Base-by-base conservation (phyloP, 257 asterid genomes). In the Scutellaria baicalensis region DNA sequence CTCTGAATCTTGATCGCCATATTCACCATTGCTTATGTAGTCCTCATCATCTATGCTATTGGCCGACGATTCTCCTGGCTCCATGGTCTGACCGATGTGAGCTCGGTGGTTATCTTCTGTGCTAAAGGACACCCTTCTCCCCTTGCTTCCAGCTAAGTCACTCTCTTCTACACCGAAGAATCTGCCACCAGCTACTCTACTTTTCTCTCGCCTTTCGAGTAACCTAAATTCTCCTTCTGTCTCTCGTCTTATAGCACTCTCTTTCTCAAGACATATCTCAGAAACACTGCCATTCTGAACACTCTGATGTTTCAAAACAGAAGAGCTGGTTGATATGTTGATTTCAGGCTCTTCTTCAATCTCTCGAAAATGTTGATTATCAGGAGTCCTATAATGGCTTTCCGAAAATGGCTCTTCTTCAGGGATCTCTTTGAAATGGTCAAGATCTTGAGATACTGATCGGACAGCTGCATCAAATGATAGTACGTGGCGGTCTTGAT, bases 151-250 rank as follows among this genome's bases (percentile, higher is more conserved):
- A 14, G 85, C 68, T 49, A 77, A 89, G 48, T 88, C 96, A 43
- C 61, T 78, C 82, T 88, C 98, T 55, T 92, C 98, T 52, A 87
- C 83, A 35, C 96, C 89, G 17, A 89, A 85, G 70, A 91, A 82
- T 73, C 95, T 84, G 59, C 95, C 86, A 35, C 93, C 92, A 9
- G 86, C 84, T 59, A 69, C 70, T 78, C 88, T 81, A 68, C 81
- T 86, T 66, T 84, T 88, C 68, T 92, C 96, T 51, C 98, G 88
- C 85, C 96, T 86, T 71, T 87, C 97, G 59, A 90, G 79, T 61
- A 92, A 73, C 70, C 97, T 80, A 73, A 90, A 92, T 16, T 87
- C 98, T 8, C 98, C 97, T 77, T 86, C 98, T 5, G 96, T 92
- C 72, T 92, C 97, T 75, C 97, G 72, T 77, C 93, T 88, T 79